Base-by-base conservation (phyloP, 192 early-diverging fungal genomes). In the Chytriomyces hyalinus region DNA sequence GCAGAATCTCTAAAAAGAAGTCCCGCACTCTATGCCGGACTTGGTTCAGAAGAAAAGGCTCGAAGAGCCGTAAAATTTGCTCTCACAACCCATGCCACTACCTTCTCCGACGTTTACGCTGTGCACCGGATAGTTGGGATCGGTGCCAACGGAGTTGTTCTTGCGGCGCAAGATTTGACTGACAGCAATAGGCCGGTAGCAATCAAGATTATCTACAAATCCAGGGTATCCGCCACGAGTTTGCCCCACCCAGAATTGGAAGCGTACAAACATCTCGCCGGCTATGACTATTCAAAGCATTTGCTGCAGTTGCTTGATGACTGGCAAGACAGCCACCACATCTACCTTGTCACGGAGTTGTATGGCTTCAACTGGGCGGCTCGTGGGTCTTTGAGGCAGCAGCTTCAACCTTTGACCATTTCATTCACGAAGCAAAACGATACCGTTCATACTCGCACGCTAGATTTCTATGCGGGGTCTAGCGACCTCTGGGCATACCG, bases 71-170 rank as follows among this genome's bases (percentile, higher is more conserved):
- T 73, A 57, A 22, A 17, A 15, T 17, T 45, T 61, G 71, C 71
- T 10, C 62, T 73, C 45, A 46, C 22, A 0, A 11, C 20, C 1
- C 61, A 47, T 43, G 9, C 11, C 53, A 8, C 8, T 20, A 9
- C 10, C 10, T 62, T 73, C 26, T 7, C 36, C 60, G 43, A 36
- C 10, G 28, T 28, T 9, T 78, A 57, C 62, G 6, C 13, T 6
- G 66, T 78, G n/a, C 17, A 15, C 6, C 47, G 28, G 46, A 64
- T 78, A 43, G 49, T 78, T 36, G 77, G 77, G 3, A 73, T 78
- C 62, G 77, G 77, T 2, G n/a, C 77, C 49, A 78, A 78, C 62
- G 77, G 77, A 28, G 77, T 72, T 0, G 70, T 78, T 20, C 77
- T 78, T 13, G 76, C 67, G n/a, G 75, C 75, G 22, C 6, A 45